These are phyloP conservation scores for Penicillium psychrofluorescens DNA, from an alignment of 495 filamentous ascomycete genomes.

Conservation along the genomic window DNA sequence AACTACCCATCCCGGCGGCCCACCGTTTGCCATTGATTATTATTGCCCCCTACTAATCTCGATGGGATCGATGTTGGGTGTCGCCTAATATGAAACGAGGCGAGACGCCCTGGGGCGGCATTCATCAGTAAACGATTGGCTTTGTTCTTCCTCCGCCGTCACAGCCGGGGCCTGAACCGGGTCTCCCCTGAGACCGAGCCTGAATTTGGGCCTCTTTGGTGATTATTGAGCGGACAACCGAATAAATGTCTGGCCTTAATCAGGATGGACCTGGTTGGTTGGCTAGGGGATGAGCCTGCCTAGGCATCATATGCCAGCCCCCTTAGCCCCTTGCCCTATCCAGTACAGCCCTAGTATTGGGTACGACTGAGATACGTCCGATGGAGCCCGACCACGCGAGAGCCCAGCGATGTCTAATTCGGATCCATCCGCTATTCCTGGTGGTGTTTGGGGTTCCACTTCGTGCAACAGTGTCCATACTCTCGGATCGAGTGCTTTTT, in stretches of 20 bases:
- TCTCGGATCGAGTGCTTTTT: slow-evolving; percentile 20
- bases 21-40: no score
- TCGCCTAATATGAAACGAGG: no score
- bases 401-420: slow-evolving; percentile 9
- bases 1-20: no score
- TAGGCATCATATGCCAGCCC: slow-evolving; percentile 22
- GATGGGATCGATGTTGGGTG: no score
- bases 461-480: no score
- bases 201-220: slow-evolving; percentile 3
- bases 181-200: slow-evolving; percentile 6
- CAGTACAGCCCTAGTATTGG: no score
- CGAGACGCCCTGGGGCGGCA: background rate
- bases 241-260: slow-evolving; percentile 17
- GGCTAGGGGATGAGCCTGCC: slow-evolving; percentile 8
- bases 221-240: slow-evolving; percentile 10
- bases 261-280: slow-evolving; percentile 1
- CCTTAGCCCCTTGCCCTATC: slow-evolving; percentile 6
- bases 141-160: background rate
- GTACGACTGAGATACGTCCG: slow-evolving; percentile 1
- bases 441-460: background rate
- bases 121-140: background rate
- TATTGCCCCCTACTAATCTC: no score
- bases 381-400: slow-evolving; percentile 24
- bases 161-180: slow-evolving; percentile 1
- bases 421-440: slow-evolving; percentile 26